These are phyloP conservation scores for Phaseolus lunatus DNA, from an alignment of 306 rosid species.

Conservation along the genomic window DNA sequence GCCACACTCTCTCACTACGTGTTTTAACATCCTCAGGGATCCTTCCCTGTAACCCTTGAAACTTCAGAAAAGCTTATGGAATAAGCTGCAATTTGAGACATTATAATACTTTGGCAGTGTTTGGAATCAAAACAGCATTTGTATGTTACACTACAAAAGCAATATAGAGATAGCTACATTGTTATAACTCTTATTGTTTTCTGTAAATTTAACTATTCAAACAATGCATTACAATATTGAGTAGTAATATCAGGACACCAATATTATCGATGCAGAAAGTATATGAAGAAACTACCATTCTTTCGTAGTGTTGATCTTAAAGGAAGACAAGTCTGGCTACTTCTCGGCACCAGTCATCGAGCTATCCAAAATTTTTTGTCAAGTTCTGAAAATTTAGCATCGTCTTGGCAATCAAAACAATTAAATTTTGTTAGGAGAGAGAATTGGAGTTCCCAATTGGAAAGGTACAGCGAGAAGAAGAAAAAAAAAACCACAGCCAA, in stretches of 20 bases:
- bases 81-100: conserved; percentile 43
- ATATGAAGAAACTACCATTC: conserved; percentile 44
- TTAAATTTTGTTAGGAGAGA: no score
- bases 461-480: no score
- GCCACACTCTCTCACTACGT: conserved; percentile 35
- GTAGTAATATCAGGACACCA: background rate
- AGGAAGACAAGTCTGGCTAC: conserved; percentile 43
- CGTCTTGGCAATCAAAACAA: background rate
- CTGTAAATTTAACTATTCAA: background rate
- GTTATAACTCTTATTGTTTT: conserved; percentile 7
- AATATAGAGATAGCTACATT: no score
- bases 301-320: background rate
- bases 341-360: conserved; percentile 3
- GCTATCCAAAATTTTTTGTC: conserved; percentile 23
- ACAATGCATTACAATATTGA: conserved; percentile 6
- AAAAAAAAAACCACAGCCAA: no score
- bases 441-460: no score
- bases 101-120: background rate
- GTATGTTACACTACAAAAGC: no score
- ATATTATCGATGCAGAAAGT: background rate
- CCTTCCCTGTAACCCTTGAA: background rate
- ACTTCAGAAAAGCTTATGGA: conserved; percentile 34
- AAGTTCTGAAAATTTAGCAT: background rate
- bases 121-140: background rate
- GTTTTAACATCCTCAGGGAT: conserved; percentile 1